These are phyloP conservation scores for Tirmania nivea DNA, from an alignment of 495 filamentous ascomycete genomes.

Conservation along the genomic window DNA sequence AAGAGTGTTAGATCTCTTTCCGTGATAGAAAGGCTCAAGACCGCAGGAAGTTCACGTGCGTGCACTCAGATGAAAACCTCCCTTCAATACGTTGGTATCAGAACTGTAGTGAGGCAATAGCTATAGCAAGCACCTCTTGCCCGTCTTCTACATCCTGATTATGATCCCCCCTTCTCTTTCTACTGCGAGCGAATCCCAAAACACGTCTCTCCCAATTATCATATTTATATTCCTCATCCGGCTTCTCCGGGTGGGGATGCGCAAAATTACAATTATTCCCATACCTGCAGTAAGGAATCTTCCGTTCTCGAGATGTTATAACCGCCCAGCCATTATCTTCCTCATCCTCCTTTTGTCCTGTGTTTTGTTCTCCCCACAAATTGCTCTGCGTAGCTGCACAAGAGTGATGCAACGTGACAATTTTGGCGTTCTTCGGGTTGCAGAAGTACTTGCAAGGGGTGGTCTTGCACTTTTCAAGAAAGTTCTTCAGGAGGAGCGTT, in stretches of 20 bases:
- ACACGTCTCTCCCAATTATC: background rate
- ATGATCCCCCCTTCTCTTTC: background rate
- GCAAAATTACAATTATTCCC: background rate
- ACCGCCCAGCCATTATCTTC: background rate
- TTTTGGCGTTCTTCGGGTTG: background rate
- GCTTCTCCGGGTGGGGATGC: background rate
- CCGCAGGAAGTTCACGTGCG: too few species aligned
- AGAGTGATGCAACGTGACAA: background rate
- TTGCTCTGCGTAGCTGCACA: too few species aligned
- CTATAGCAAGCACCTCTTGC: background rate
- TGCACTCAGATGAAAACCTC: too few species aligned
- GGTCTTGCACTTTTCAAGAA: background rate
- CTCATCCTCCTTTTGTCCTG: background rate
- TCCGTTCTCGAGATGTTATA: background rate
- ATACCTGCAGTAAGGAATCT: background rate
- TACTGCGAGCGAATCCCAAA: background rate
- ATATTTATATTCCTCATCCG: background rate
- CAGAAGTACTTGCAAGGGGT: background rate
- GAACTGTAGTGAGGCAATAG: too few species aligned
- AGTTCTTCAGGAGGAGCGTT: background rate
- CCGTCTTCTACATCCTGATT: background rate
- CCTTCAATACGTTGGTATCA: too few species aligned
- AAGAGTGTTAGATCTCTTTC: too few species aligned
- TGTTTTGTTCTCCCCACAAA: too few species aligned
- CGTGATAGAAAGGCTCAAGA: too few species aligned